These are phyloP conservation scores for Oenanthe sinensis DNA, from an alignment of 129 eudicot species.

Conservation along the genomic window DNA sequence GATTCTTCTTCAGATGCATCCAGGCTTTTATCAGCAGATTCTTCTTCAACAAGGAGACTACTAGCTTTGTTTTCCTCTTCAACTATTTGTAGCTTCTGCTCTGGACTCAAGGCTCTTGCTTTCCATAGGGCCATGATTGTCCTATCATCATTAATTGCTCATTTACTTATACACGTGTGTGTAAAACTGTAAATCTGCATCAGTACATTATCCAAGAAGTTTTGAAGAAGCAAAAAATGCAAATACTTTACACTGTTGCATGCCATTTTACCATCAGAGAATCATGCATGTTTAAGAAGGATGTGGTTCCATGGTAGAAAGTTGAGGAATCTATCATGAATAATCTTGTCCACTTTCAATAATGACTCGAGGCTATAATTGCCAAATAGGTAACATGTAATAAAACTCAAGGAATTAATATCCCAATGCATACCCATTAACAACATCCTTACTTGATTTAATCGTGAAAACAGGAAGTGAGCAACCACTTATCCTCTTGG, in stretches of 20 bases:
- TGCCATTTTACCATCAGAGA: not conserved
- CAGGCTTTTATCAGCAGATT: conserved; percentile 39
- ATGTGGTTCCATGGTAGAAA: not conserved
- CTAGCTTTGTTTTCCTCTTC: conserved; percentile 62
- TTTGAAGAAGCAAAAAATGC: not conserved
- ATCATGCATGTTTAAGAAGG: not conserved
- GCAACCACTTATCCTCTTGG: not conserved
- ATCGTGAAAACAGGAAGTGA: not conserved
- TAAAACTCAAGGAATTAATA: not conserved
- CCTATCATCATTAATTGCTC: conserved; percentile 33
- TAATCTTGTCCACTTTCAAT: not conserved
- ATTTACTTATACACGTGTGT: not conserved
- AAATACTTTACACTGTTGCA: not conserved
- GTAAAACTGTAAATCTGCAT: not conserved
- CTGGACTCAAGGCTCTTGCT: conserved; percentile 88
- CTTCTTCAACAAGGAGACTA: conserved; percentile 42
- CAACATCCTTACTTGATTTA: not conserved
- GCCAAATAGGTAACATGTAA: not conserved
- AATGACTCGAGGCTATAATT: not conserved
- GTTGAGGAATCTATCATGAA: not conserved
- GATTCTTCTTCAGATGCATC: conserved; percentile 52
- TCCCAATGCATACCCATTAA: not conserved
- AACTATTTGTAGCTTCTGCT: conserved; percentile 79
- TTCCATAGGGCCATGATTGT: conserved; percentile 97
- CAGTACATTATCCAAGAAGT: not conserved